These are phyloP conservation scores for Botrytis hyacinthi DNA, from an alignment of 2,329 filamentous ascomycete species.

Conservation along the genomic window DNA sequence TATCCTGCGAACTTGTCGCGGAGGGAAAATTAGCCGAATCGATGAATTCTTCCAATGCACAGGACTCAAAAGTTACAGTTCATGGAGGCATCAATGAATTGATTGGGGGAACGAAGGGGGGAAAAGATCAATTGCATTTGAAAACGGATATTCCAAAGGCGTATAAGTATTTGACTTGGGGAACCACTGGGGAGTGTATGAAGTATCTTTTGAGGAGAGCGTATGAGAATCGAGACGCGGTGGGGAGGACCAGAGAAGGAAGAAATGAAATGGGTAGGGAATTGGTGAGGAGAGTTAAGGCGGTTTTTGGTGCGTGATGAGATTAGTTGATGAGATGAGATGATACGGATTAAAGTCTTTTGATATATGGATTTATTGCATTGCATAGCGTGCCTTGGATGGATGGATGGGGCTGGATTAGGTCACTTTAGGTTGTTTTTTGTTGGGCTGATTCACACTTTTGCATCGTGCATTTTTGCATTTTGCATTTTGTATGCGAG, in stretches of 20 bases:
- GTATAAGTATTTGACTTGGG: conserved; percentile 70
- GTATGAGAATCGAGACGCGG: conserved; percentile 72
- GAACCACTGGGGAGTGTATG: conserved; percentile 74
- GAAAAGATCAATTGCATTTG: conserved; percentile 29
- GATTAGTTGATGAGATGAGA: no score
- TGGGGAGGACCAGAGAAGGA: conserved; percentile 60
- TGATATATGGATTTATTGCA: no score
- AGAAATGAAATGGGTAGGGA: conserved; percentile 63
- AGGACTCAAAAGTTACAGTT: not conserved
- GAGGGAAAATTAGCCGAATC: conserved; percentile 34
- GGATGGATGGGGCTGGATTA: not conserved
- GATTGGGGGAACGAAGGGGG: not conserved
- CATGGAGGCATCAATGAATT: not conserved
- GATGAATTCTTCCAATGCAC: not conserved
- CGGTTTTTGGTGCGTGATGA: conserved; percentile 38
- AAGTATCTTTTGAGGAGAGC: conserved; percentile 67
- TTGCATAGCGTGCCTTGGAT: not conserved
- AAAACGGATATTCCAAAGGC: conserved; percentile 52
- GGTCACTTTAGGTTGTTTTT: not conserved
- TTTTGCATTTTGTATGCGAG: not conserved
- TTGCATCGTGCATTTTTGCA: not conserved
- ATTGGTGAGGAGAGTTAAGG: conserved; percentile 54
- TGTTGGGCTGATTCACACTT: not conserved
- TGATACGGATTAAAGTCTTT: not conserved
- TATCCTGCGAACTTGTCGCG: conserved; percentile 61